These are phyloP conservation scores for Trametes punicea DNA, from an alignment of 768 basidiomycete genomes.

Conservation along the genomic window DNA sequence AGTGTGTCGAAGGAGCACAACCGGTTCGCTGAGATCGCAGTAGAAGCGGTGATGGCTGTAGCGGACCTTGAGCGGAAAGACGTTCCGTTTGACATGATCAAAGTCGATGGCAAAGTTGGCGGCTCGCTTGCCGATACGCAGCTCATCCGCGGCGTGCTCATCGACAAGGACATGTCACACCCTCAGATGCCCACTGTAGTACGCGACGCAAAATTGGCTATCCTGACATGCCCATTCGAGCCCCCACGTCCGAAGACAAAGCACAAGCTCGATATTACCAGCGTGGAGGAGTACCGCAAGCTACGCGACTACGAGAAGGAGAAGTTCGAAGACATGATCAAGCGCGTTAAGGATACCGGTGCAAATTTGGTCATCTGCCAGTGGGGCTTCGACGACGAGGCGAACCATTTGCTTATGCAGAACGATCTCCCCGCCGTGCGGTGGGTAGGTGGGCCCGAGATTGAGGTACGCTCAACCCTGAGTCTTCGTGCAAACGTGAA, in stretches of 20 bases:
- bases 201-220: slow-evolving; percentile 87
- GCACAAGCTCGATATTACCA: slow-evolving; percentile 96
- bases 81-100: slow-evolving; percentile 97
- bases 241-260: slow-evolving; percentile 99
- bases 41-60: slow-evolving; percentile 93
- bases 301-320: slow-evolving; percentile 92
- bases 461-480: slow-evolving; percentile 61
- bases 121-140: slow-evolving; percentile 94
- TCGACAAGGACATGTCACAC: slow-evolving; percentile 99
- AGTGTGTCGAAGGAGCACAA: slow-evolving; percentile 96
- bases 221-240: slow-evolving; percentile 98
- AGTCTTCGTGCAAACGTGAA: neutral
- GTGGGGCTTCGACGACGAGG: slow-evolving; percentile 99
- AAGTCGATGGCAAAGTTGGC: slow-evolving; percentile 98
- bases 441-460: slow-evolving; percentile 99
- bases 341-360: slow-evolving; percentile 91
- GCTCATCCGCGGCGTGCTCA: slow-evolving; percentile 94
- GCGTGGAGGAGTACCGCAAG: slow-evolving; percentile 95
- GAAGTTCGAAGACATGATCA: slow-evolving; percentile 97
- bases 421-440: slow-evolving; percentile 95
- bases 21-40: slow-evolving; percentile 96
- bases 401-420: slow-evolving; percentile 97
- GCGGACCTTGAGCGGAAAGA: slow-evolving; percentile 94
- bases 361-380: slow-evolving; percentile 99
- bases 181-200: slow-evolving; percentile 94